phyloP scores from a whole-genome alignment of 2,329 filamentous ascomycete species.

The Phyllosticta paracitricarpa region DNA sequence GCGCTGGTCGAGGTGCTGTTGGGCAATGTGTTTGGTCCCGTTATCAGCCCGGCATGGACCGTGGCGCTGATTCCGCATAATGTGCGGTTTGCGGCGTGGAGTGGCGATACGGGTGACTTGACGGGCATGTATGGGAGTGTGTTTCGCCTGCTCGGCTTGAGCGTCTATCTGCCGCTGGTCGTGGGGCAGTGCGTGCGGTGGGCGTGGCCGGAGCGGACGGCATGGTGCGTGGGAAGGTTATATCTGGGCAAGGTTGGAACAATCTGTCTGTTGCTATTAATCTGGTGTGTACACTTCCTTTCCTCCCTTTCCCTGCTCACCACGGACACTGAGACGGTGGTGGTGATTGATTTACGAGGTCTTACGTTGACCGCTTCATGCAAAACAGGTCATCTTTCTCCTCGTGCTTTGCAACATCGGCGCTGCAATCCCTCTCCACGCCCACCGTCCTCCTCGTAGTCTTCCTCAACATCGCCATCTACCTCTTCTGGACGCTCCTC shows the following conservation, averaged over 20 bases:
- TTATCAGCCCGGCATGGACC: slow-evolving; percentile 5
- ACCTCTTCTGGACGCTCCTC: slow-evolving; percentile 9
- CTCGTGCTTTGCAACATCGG: slow-evolving; percentile 6
- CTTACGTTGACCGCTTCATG: background rate
- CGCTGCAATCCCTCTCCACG: slow-evolving; percentile 1
- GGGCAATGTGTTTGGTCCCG: slow-evolving; percentile 8
- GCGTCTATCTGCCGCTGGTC: slow-evolving; percentile 7
- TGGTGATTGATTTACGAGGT: too few species aligned
- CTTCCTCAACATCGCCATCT: slow-evolving; percentile 10
- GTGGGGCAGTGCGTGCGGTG: slow-evolving; percentile 6
- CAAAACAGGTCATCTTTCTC: slow-evolving; percentile 6
- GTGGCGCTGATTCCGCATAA: slow-evolving; percentile 6
- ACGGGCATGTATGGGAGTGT: slow-evolving; percentile 8
- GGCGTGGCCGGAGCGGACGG: slow-evolving; percentile 1
- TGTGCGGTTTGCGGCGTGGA: slow-evolving; percentile 1
- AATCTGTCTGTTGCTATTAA: slow-evolving; percentile 4
- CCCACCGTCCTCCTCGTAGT: slow-evolving; percentile 4
- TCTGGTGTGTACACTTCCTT: background rate
- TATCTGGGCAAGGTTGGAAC: slow-evolving; percentile 7
- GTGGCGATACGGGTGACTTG: slow-evolving; percentile 1
- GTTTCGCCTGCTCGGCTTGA: slow-evolving; percentile 6
- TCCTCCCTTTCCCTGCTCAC: background rate
- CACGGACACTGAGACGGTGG: too few species aligned
- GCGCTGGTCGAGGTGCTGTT: slow-evolving; percentile 9
- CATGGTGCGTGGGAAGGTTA: background rate